Conservation (phyloP, 1,284 basidiomycete species). For the Ustanciosporium gigantosporum region DNA sequence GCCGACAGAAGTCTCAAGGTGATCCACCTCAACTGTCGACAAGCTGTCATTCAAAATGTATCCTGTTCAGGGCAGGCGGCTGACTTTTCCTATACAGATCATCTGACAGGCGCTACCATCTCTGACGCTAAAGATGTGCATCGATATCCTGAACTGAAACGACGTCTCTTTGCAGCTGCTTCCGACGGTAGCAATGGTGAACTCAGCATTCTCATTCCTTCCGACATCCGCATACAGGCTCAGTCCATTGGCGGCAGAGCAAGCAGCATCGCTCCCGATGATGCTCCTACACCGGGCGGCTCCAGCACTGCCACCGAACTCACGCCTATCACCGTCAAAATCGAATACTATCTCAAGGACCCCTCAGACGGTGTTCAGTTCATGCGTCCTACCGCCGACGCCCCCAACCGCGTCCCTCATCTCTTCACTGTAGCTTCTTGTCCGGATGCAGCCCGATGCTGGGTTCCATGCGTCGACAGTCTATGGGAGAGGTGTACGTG, state of each 20-base stretch:
- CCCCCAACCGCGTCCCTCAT: conserved; percentile 82
- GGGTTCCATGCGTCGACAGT: conserved; percentile 95
- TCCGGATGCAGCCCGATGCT: conserved; percentile 86
- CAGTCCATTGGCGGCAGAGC: conserved; percentile 18
- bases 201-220: conserved; percentile 84
- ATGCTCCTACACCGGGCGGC: conserved; percentile 31
- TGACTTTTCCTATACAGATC: conserved; percentile 77
- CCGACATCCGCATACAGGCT: conserved; percentile 63
- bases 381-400: conserved; percentile 75
- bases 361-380: conserved; percentile 86
- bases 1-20: conserved; percentile 75
- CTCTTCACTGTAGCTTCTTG: conserved; percentile 86
- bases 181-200: conserved; percentile 92
- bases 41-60: conserved; percentile 78
- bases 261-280: conserved; percentile 15
- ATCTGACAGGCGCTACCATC: conserved; percentile 73
- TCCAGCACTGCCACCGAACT: conserved; percentile 66
- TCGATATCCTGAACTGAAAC: conserved; percentile 88
- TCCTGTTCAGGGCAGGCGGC: conserved; percentile 66
- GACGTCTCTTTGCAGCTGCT: conserved; percentile 84
- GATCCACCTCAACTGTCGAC: conserved; percentile 80
- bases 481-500: conserved; percentile 96
- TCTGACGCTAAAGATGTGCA: conserved; percentile 74
- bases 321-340: conserved; percentile 74
- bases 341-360: conserved; percentile 78